Evolutionary conservation across 1,284 basidiomycete species (phyloP).

Genomic region (Taiwanofungus camphoratus): DNA sequence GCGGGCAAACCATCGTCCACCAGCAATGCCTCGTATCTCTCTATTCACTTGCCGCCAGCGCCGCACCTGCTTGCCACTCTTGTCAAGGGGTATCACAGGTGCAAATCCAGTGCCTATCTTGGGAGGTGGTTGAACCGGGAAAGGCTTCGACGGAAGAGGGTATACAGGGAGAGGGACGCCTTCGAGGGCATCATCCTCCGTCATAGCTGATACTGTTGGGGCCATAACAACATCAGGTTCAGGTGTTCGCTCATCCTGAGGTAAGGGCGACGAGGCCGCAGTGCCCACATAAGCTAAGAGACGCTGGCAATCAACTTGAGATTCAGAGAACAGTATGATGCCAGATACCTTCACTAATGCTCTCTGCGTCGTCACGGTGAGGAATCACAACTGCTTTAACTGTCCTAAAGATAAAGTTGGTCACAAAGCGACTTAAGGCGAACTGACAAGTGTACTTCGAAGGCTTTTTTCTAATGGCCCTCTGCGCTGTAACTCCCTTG

Average conservation of each 20-base stretch:
- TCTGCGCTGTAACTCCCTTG: slow-evolving; percentile 29
- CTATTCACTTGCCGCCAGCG: slow-evolving; percentile 68
- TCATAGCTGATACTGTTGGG: slow-evolving; percentile 16
- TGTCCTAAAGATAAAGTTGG: slow-evolving; percentile 10
- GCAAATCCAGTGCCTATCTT: slow-evolving; percentile 72
- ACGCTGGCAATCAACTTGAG: neutral
- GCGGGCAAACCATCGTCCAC: slow-evolving; percentile 69
- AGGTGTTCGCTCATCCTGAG: slow-evolving; percentile 24
- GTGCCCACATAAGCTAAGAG: slow-evolving; percentile 33
- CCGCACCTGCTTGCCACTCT: slow-evolving; percentile 50
- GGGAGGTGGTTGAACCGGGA: slow-evolving; percentile 68
- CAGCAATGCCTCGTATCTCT: slow-evolving; percentile 73
- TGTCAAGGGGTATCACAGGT: slow-evolving; percentile 58
- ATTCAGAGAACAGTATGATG: neutral
- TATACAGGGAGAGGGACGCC: slow-evolving; percentile 61
- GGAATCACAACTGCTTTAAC: slow-evolving; percentile 20
- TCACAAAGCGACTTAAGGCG: neutral
- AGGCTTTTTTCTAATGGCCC: slow-evolving; percentile 32
- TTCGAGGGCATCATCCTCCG: slow-evolving; percentile 47
- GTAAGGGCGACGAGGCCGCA: slow-evolving; percentile 41
- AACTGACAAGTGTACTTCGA: slow-evolving; percentile 31
- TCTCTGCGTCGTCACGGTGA: slow-evolving; percentile 30
- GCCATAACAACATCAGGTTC: slow-evolving; percentile 23
- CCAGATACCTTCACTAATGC: slow-evolving; percentile 40
- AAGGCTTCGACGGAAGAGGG: slow-evolving; percentile 71